Evolutionary conservation across 176 grass and related monocot genomes (phyloP).

Genomic region (Bromus sterilis): DNA sequence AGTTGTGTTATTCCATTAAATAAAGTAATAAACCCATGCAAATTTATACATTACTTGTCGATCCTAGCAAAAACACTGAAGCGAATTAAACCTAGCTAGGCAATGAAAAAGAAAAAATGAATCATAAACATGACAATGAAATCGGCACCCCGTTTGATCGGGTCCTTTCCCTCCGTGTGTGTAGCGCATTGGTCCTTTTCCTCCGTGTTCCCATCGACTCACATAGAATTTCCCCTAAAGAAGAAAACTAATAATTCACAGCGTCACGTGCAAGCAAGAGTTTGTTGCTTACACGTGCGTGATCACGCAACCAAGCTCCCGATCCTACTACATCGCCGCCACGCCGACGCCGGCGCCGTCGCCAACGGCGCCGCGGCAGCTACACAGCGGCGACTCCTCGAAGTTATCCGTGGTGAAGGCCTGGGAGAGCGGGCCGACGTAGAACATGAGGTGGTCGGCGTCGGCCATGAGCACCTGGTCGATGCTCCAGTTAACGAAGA

Average conservation of each 20-base stretch:
- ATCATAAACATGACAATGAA: background rate
- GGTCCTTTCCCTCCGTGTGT: background rate
- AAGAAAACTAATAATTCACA: background rate
- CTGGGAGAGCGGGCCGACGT: constrained; percentile 51
- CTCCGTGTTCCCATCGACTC: background rate
- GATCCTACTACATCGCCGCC: constrained; percentile 34
- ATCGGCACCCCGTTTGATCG: background rate
- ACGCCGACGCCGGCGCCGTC: background rate
- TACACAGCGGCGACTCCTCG: constrained; percentile 37
- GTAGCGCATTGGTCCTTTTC: background rate
- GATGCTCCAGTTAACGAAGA: constrained; percentile 43
- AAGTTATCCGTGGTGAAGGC: constrained; percentile 37
- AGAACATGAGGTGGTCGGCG: constrained; percentile 38
- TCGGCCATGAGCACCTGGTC: constrained; percentile 28
- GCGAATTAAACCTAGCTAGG: no score
- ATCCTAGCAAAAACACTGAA: no score
- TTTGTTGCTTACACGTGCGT: background rate
- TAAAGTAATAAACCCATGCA: no score
- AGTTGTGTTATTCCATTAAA: no score
- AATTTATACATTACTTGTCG: no score
- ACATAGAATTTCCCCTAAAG: background rate
- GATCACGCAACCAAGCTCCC: background rate
- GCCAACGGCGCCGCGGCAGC: background rate
- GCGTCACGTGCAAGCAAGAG: background rate
- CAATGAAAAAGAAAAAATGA: background rate